Percentiles rank a stretch among this genome's conserved stretches.
These are phyloP conservation scores for Rhizopus arrhizus DNA, from an alignment of 371 early-diverging fungal species.

Conservation along the genomic window DNA sequence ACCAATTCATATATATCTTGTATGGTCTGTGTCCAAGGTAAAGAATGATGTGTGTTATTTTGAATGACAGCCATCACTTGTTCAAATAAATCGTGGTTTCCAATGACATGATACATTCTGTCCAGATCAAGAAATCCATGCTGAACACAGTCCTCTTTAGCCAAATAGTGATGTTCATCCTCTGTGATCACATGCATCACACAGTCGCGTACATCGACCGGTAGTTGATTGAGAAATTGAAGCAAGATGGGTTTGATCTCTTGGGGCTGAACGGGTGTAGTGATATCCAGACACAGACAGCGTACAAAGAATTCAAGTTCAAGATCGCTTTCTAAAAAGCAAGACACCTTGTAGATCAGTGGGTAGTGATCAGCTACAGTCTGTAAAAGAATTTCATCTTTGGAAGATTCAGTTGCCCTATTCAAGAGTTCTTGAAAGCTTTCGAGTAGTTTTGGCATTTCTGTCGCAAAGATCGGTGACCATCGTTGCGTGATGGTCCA, in stretches of 20 bases:
- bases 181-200: constrained; percentile 16
- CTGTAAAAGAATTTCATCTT: constrained; percentile 15
- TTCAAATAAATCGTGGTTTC: constrained; percentile 18
- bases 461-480: constrained; percentile 6
- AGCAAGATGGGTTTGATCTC: constrained; percentile 15
- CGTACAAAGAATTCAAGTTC: constrained; percentile 28
- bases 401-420: constrained; percentile 11
- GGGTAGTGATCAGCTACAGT: constrained; percentile 20
- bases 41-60: constrained; percentile 8
- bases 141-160: constrained; percentile 3
- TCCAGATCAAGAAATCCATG: constrained; percentile 26
- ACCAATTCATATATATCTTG: constrained; percentile 24
- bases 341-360: constrained; percentile 26
- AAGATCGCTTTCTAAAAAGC: constrained; percentile 23
- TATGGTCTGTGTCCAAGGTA: constrained; percentile 21
- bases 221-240: constrained; percentile 16
- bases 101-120: constrained; percentile 14
- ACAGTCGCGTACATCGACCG: constrained; percentile 13
- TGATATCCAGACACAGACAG: constrained; percentile 23
- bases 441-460: constrained; percentile 5
- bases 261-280: constrained; percentile 9
- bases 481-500: constrained; percentile 12
- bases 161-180: constrained; percentile 22
- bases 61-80: constrained; percentile 30
- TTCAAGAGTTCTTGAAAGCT: constrained; percentile 13